Evolutionary conservation across 371 early-diverging fungal genomes (phyloP).

Genomic region (Syncephalastrum racemosum): DNA sequence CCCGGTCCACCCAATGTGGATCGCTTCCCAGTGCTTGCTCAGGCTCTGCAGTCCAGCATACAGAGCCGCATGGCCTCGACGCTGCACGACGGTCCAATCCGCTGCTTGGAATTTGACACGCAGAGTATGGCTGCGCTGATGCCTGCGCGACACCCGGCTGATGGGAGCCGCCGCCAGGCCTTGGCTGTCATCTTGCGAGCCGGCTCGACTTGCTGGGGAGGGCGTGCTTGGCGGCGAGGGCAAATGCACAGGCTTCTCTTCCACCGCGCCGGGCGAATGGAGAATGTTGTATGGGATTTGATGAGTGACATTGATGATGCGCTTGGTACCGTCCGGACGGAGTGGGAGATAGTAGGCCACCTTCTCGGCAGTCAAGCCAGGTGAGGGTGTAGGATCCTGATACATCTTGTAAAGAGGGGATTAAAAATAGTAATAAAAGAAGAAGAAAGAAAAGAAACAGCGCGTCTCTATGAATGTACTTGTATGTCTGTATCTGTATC

Average conservation of each 20-base stretch:
- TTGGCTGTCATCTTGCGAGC: conserved; percentile 6
- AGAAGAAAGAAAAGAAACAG: too few relatives aligned
- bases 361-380: conserved; percentile 40
- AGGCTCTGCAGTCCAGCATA: conserved; percentile 64
- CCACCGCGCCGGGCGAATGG: conserved; percentile 10
- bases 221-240: conserved; percentile 14
- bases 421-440: too few relatives aligned
- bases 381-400: too few relatives aligned
- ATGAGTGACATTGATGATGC: conserved; percentile 65
- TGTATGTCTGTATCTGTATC: too few relatives aligned
- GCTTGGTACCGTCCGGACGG: background rate
- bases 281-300: conserved; percentile 60
- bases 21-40: conserved; percentile 34
- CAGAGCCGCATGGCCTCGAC: conserved; percentile 71
- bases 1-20: conserved; percentile 71
- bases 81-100: conserved; percentile 25
- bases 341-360: conserved; percentile 42
- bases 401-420: too few relatives aligned
- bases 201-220: background rate
- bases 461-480: too few relatives aligned
- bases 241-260: conserved; percentile 2
- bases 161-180: conserved; percentile 30
- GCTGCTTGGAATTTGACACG: conserved; percentile 34
- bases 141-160: conserved; percentile 34
- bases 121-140: conserved; percentile 36